phyloP scores from a whole-genome alignment of 2,329 filamentous ascomycete species.

The Fusarium sulawesiense region DNA sequence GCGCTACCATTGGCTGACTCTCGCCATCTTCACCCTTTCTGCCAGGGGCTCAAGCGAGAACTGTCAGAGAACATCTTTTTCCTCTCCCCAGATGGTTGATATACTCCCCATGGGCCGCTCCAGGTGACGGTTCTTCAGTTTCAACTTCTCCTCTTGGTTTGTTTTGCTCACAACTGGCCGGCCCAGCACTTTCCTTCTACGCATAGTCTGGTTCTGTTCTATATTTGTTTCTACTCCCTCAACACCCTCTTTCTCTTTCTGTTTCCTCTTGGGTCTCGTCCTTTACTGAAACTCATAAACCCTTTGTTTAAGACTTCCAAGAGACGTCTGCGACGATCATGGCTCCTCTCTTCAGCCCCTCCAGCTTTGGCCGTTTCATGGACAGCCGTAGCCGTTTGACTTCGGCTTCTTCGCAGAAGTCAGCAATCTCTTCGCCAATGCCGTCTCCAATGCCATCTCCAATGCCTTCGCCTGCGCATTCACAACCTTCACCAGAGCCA shows the following conservation, averaged over 20 bases:
- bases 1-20: conserved; percentile 21
- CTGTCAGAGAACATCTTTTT: conserved; percentile 36
- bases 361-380: conserved; percentile 39
- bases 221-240: conserved; percentile 32
- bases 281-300: conserved; percentile 21
- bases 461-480: conserved; percentile 33
- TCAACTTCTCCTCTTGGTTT: conserved; percentile 38
- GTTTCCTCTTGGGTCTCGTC: conserved; percentile 34
- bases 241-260: conserved; percentile 28
- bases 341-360: conserved; percentile 43
- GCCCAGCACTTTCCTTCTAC: conserved; percentile 36
- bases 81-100: conserved; percentile 39
- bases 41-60: conserved; percentile 40
- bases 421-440: conserved; percentile 34
- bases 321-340: conserved; percentile 25
- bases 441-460: conserved; percentile 23
- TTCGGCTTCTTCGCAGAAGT: conserved; percentile 38
- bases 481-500: conserved; percentile 38
- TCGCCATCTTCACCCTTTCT: conserved; percentile 8
- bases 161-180: conserved; percentile 40
- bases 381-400: conserved; percentile 26
- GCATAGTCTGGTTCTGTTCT: conserved; percentile 17
- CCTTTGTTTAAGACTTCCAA: conserved; percentile 16
- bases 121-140: conserved; percentile 38
- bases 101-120: conserved; percentile 41